Evolutionary conservation across 208 protist species (phyloP), one percentile per base, ranked within the genome.

Genomic region (Trypanosomatidae sp.): DNA sequence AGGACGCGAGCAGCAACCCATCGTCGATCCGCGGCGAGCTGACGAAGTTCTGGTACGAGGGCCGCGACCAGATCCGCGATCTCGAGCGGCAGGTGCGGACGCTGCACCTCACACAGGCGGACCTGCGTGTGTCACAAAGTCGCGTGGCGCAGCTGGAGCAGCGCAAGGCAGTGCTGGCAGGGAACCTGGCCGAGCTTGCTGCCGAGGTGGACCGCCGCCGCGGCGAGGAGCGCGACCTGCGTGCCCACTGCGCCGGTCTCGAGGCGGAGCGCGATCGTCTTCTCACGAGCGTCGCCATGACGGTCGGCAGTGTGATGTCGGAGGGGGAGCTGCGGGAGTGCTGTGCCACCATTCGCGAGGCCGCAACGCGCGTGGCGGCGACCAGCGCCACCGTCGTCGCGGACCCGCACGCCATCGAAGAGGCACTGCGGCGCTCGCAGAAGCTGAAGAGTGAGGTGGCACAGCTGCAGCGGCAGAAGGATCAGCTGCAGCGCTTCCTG

Each of bases 361-460:
- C 85, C 3, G 89, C 89, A 8, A 80, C 76, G 13, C 82, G 77
- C 39, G 73, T 77, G 50, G 84, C 89, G 10, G 87, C 89, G 1
- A 79, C 87, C 25, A 93, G 87, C 69, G 83, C 85, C 47, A 84
- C 87, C 39, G 74, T 91, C 13, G 84, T 91, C 8, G 82, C 81
- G 0, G 89, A 95, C 62, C 86, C 86, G 36, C 82, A 89, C 22
- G 83, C 75, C 17, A 76, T 90, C 25, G 83, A 89, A 43, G 75
- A 89, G 52, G 83, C 81, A 17, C 74, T 85, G 76, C 81, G 79
- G 30, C 77, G 86, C 44, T 78, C 86, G 28, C 86, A 87, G 68
- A 89, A 94, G 73, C 77, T 94, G 49, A 88, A 91, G 77, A 91
- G 77, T 47, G 88, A 92, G 68, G 86, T 96, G 62, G 84, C 81